Percentiles rank a stretch among this genome's conserved stretches.
Evolutionary conservation across 768 basidiomycete genomes (phyloP).

Genomic region (Mycena metata): DNA sequence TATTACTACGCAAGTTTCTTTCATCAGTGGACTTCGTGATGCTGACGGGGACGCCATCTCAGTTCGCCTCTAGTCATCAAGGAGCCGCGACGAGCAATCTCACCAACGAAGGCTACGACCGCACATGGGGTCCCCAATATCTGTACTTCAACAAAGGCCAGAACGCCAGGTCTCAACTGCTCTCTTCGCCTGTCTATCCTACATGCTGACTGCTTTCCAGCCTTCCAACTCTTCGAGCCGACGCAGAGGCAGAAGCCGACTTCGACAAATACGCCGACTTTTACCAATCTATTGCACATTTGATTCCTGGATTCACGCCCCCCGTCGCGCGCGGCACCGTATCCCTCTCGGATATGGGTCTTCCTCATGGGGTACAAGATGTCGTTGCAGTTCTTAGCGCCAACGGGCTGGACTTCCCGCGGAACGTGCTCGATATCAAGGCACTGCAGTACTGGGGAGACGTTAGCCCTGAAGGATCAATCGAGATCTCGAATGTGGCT

Average conservation of each 20-base stretch:
- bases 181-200: neutral
- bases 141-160: slow-evolving; percentile 30
- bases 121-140: slow-evolving; percentile 30
- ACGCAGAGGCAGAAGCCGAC: slow-evolving; percentile 20
- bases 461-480: neutral
- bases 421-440: slow-evolving; percentile 27
- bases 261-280: slow-evolving; percentile 20
- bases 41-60: neutral
- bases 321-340: slow-evolving; percentile 24
- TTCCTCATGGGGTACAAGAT: slow-evolving; percentile 5
- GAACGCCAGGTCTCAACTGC: slow-evolving; percentile 4
- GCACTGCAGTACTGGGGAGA: slow-evolving; percentile 29
- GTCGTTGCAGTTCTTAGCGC: slow-evolving; percentile 26
- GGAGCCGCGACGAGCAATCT: slow-evolving; percentile 27
- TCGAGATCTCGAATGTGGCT: slow-evolving; percentile 15
- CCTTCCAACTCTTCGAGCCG: slow-evolving; percentile 25
- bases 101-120: slow-evolving; percentile 26
- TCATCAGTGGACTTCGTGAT: neutral
- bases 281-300: slow-evolving; percentile 27
- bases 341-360: slow-evolving; percentile 8
- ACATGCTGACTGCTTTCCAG: neutral
- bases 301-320: slow-evolving; percentile 16
- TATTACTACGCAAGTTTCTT: slow-evolving; percentile 23
- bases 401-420: slow-evolving; percentile 20
- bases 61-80: slow-evolving; percentile 30